phyloP scores from a whole-genome alignment of 2,329 filamentous ascomycete genomes.

The Elsinoe arachidis region DNA sequence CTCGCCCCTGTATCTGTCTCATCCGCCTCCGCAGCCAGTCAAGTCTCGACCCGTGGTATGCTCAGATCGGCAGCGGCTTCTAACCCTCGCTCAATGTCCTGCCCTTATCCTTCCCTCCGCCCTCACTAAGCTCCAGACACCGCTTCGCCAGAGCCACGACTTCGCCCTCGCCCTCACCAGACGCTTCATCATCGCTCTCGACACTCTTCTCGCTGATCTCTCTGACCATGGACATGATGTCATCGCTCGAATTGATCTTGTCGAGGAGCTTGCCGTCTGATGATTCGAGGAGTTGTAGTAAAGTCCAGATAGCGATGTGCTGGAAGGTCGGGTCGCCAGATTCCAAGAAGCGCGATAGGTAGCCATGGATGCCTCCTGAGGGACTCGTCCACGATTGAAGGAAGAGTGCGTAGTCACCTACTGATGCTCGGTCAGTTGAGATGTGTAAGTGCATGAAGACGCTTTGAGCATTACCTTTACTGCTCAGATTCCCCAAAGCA shows the following conservation, averaged over 20 bases:
- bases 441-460: conserved; percentile 20
- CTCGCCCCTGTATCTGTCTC: not conserved
- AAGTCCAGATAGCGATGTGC: conserved; percentile 97
- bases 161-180: conserved; percentile 85
- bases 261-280: conserved; percentile 84
- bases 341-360: conserved; percentile 82
- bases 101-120: conserved; percentile 31
- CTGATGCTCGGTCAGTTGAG: conserved; percentile 39
- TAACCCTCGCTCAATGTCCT: conserved; percentile 77
- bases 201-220: conserved; percentile 82
- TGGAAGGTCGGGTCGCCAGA: conserved; percentile 97
- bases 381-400: conserved; percentile 89
- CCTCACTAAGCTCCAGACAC: conserved; percentile 62
- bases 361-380: conserved; percentile 89
- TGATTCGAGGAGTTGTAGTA: conserved; percentile 90
- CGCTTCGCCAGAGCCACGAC: conserved; percentile 84
- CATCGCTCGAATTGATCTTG: conserved; percentile 79
- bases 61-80: conserved; percentile 11
- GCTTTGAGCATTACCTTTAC: conserved; percentile 60
- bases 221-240: conserved; percentile 86
- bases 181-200: conserved; percentile 82
- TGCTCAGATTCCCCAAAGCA: conserved; percentile 88
- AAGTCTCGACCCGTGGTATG: too few relatives aligned
- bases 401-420: conserved; percentile 94
- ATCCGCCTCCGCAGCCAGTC: too few relatives aligned